Conservation (phyloP, 2,329 filamentous ascomycete genomes). For the Colletotrichum lentis region DNA sequence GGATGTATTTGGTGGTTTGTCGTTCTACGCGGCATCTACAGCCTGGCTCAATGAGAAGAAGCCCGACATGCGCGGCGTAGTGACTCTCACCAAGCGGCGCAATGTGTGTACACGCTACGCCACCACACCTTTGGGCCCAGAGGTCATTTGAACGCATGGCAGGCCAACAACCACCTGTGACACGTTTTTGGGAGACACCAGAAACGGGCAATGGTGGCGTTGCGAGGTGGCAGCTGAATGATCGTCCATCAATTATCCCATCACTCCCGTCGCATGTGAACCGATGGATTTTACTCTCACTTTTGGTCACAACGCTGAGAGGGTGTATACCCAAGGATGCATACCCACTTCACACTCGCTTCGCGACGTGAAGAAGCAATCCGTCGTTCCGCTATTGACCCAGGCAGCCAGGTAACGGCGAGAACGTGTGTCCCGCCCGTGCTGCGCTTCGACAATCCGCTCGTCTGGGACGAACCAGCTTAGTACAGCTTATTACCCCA, state of each 20-base stretch:
- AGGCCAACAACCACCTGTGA: too few species aligned
- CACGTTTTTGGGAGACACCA: background rate
- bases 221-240: background rate
- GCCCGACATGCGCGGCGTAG: too few species aligned
- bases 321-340: too few species aligned
- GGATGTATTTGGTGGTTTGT: background rate
- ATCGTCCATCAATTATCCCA: background rate
- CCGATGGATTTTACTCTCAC: too few species aligned
- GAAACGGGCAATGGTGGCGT: slow-evolving; percentile 1
- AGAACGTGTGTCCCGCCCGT: background rate
- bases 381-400: background rate
- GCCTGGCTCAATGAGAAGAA: background rate
- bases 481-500: too few species aligned
- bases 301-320: background rate
- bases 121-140: background rate
- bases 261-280: background rate
- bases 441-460: background rate
- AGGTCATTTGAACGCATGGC: background rate
- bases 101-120: background rate
- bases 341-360: too few species aligned
- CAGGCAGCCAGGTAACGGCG: too few species aligned
- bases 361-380: background rate
- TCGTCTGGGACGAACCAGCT: background rate
- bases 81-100: background rate
- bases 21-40: background rate